Base-by-base conservation (phyloP, 441 rosid species). In the Rhodomyrtus psidioides region DNA sequence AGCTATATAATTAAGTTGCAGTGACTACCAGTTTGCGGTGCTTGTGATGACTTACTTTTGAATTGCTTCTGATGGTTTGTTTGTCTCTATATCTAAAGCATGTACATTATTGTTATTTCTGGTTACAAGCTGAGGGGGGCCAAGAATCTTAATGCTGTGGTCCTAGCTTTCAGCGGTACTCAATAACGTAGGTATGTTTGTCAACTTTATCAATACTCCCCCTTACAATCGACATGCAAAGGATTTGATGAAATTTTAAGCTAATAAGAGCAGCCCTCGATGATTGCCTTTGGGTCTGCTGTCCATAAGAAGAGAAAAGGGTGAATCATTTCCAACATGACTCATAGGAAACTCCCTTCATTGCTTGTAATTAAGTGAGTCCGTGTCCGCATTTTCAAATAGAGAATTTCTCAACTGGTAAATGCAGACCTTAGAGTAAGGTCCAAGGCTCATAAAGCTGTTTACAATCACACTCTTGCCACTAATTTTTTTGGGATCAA, bases 121-220 rank as follows among this genome's bases (percentile, higher is more conserved):
- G n/a, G 99, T 98, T 93, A 85, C 93, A 88, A 91, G 95, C 95
- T 91, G 42, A 98, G 99, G 70, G 94, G 96, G 88, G 98, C 99
- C n/a, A 81, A 89, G 92, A 90, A 96, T 91, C 93, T 94, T 81
- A 93, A 96, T 91, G 94, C 98, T 55, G 58, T 93, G 65, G 91
- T 95, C 75, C 93, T 96, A 88, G 98, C 99, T 53, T 96, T 97
- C 85, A 91, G 97, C 87, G 98, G 98, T 86, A 94, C 97, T 82
- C 98, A 97, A 85, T 98, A 94, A 84, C 91, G 91, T 89, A 96
- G 98, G 98, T 93, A 58, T 58, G 30, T 30, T 13, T 58, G 65
- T 58, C n/a, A 58, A 0, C 17, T 6, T n/a, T 58, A 12, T 9
- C 30, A 0, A 58, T n/a, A 2, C 34, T 7, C n/a, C 65, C 30